These are phyloP conservation scores for Teunomyces tritomae DNA, from an alignment of 805 yeast genomes.

Conservation along the genomic window DNA sequence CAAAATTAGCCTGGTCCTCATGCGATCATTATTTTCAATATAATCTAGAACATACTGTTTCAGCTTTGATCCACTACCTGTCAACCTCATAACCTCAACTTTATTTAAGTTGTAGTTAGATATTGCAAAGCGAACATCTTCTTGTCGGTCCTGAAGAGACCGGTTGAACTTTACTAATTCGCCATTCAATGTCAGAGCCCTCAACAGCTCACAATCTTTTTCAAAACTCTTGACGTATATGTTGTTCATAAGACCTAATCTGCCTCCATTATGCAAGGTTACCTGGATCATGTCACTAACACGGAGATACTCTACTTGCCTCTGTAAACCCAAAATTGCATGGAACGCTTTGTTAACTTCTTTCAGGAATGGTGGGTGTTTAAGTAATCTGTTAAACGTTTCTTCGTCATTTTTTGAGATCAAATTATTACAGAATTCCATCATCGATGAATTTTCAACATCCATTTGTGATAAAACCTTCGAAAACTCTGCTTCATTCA, in stretches of 20 bases:
- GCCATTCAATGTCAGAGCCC: conserved; percentile 33
- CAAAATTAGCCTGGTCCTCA: conserved; percentile 59
- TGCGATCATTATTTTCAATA: conserved; percentile 68
- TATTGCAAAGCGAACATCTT: conserved; percentile 50
- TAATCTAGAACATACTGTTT: conserved; percentile 54
- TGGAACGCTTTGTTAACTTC: conserved; percentile 25
- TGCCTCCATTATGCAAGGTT: conserved; percentile 36
- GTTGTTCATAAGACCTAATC: conserved; percentile 29
- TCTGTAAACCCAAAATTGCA: conserved; percentile 17
- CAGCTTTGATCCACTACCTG: conserved; percentile 15
- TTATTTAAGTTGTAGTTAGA: conserved; percentile 48
- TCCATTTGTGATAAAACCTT: conserved; percentile 15
- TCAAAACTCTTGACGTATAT: conserved; percentile 32
- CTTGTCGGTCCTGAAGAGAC: conserved; percentile 62
- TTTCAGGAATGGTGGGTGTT: conserved; percentile 27
- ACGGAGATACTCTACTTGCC: conserved; percentile 11
- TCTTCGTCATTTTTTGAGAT: conserved; percentile 38
- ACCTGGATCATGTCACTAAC: conserved; percentile 31
- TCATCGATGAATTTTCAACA: conserved; percentile 17
- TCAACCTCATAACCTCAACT: conserved; percentile 46
- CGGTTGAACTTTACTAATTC: conserved; percentile 53
- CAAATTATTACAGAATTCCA: conserved; percentile 31
- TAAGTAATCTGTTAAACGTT: conserved; percentile 23
- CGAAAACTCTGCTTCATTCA: conserved; percentile 25
- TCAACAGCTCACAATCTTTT: conserved; percentile 34